phyloP scores from a whole-genome alignment of 2,329 filamentous ascomycete genomes.

The Talaromyces marneffei region DNA sequence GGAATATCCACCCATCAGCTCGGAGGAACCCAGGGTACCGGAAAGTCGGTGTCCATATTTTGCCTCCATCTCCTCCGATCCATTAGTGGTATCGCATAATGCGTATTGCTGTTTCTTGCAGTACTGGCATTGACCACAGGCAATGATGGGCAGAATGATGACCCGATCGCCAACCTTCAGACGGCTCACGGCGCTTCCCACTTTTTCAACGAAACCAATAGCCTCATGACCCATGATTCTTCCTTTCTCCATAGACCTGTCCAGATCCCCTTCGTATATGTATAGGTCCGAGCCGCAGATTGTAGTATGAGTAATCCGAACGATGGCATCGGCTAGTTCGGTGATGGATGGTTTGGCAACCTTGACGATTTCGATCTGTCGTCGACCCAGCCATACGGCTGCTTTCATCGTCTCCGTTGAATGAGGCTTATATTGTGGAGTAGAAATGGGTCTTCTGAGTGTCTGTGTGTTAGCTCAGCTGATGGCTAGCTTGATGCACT shows the following conservation, averaged over 20 bases:
- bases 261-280: constrained; percentile 27
- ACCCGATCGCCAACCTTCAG: constrained; percentile 25
- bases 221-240: constrained; percentile 29
- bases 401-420: constrained; percentile 28
- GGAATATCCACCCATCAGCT: constrained; percentile 30
- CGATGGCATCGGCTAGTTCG: constrained; percentile 28
- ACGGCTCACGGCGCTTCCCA: constrained; percentile 21
- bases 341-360: constrained; percentile 31
- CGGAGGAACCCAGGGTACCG: constrained; percentile 29
- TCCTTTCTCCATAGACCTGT: constrained; percentile 25
- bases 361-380: constrained; percentile 25
- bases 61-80: constrained; percentile 24
- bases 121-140: constrained; percentile 28
- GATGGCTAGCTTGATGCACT: background rate
- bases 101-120: constrained; percentile 28
- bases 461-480: background rate
- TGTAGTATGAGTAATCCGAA: constrained; percentile 29
- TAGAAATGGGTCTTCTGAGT: constrained; percentile 14
- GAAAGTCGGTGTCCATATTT: constrained; percentile 27
- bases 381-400: constrained; percentile 26
- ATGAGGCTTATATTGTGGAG: constrained; percentile 24
- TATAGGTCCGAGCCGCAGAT: constrained; percentile 32
- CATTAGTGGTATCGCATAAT: constrained; percentile 28
- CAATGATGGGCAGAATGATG: constrained; percentile 27
- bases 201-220: constrained; percentile 26